These are phyloP conservation scores for Wallacemonas rigidus DNA, from an alignment of 208 protist species.

Conservation along the genomic window DNA sequence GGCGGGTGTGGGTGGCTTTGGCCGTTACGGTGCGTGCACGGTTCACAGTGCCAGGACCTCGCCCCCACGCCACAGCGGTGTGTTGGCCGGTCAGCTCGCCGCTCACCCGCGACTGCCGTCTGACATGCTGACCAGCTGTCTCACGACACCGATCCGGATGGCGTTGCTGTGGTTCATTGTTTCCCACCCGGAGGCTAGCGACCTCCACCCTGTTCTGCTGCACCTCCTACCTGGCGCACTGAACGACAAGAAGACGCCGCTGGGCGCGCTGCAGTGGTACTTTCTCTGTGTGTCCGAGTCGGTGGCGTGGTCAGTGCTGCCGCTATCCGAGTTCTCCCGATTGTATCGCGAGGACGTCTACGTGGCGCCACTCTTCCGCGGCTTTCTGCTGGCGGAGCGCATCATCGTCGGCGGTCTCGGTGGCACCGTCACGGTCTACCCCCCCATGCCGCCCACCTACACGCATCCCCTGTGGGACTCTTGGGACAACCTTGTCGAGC, in stretches of 20 bases:
- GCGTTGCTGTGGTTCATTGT: slow-evolving; percentile 95
- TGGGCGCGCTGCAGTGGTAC: slow-evolving; percentile 99
- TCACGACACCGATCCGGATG: slow-evolving; percentile 97
- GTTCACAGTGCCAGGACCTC: background rate
- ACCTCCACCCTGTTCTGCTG: slow-evolving; percentile 76
- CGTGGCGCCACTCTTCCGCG: slow-evolving; percentile 96
- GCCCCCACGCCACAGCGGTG: background rate
- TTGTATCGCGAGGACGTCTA: slow-evolving; percentile 96
- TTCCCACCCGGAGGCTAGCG: slow-evolving; percentile 43
- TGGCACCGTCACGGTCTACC: slow-evolving; percentile 93
- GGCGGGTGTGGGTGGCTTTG: background rate
- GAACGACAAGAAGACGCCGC: slow-evolving; percentile 92
- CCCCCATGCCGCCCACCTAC: slow-evolving; percentile 88
- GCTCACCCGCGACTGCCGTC: slow-evolving; percentile 75
- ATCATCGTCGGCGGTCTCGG: slow-evolving; percentile 92
- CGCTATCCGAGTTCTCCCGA: slow-evolving; percentile 69
- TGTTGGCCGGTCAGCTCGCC: slow-evolving; percentile 14
- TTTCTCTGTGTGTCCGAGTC: slow-evolving; percentile 98
- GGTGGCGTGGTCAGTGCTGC: slow-evolving; percentile 97
- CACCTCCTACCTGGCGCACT: slow-evolving; percentile 74
- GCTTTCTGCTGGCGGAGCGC: slow-evolving; percentile 97
- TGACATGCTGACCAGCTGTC: slow-evolving; percentile 99
- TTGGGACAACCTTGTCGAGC: slow-evolving; percentile 79
- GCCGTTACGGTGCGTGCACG: slow-evolving; percentile 2
- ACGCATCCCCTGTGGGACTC: slow-evolving; percentile 94